Evolutionary conservation across 768 basidiomycete genomes (phyloP), one percentile per base, ranked within the genome.

Genomic region (Amanita polypyramis): DNA sequence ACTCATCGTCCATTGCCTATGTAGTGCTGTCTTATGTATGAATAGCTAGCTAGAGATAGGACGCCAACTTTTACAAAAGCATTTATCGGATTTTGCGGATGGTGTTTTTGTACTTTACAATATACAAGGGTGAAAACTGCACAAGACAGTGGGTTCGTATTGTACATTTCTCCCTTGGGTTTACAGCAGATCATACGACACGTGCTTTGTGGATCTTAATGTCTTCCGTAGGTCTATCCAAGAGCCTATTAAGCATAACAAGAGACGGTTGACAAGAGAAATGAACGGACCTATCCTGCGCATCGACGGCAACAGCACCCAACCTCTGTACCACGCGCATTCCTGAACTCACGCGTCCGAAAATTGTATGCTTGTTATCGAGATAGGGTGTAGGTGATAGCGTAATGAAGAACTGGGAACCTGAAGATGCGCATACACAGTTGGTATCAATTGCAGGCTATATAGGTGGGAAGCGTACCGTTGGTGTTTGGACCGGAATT

Each of bases 401-500:
- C 0, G 87, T 85, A 55, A 97, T 74, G 66, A 97, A 96, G 69
- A 97, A 97, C 62, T 97, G 95, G 14, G 91, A 95, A 17, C 93
- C 93, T 89, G 56, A 17, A 42, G 59, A 58, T 51, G 59, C 59
- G 11, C 11, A 27, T 25, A 43, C 49, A 39, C 32, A 47, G 45
- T 12, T 12, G 17, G n/a, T 2, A 15, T 19, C 17, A 40, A n/a
- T 7, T 35, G 32, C 10, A 15, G 17, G 33, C 12, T 8, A 21
- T 8, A 20, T 33, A 20, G 45, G 33, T 35, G 5, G 17, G 12
- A 0, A 15, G 51, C 68, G 46, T 46, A 79, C 89, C 85, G 58
- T 91, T 92, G 20, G 85, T 85, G 61, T 91, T 89, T n/a, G 87
- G 87, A 9, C 94, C 94, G 38, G 94, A 90, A 66, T 99, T 99